These are phyloP conservation scores for Globisporangium megalacanthum DNA, from an alignment of 352 stramenopile genomes.

Conservation along the genomic window DNA sequence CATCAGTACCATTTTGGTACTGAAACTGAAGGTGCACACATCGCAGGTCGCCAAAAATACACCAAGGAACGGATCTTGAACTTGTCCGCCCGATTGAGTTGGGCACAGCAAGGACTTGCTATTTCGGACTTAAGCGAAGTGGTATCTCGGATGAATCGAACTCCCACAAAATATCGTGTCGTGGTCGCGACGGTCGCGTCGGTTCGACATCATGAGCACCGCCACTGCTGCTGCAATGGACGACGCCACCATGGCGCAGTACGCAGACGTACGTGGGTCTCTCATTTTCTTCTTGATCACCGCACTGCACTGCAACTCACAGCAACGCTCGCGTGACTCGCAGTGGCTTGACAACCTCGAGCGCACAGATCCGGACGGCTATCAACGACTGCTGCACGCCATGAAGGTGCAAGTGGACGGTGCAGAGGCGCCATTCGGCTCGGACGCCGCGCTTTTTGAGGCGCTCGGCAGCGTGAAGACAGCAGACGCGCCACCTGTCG, in stretches of 20 bases:
- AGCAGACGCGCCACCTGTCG: conserved; percentile 7
- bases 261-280: conserved; percentile 44
- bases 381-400: conserved; percentile 51
- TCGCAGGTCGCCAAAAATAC: too few species aligned
- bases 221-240: conserved; percentile 27
- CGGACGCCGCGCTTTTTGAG: conserved; percentile 42
- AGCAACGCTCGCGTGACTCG: neutral
- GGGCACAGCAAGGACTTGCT: too few species aligned
- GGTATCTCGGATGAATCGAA: too few species aligned
- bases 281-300: neutral
- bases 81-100: too few species aligned
- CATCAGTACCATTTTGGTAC: too few species aligned
- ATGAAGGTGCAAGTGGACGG: conserved; percentile 58
- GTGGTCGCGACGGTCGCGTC: too few species aligned
- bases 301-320: neutral
- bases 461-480: conserved; percentile 24
- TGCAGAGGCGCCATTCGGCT: conserved; percentile 15
- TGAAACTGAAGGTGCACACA: too few species aligned
- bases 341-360: conserved; percentile 74
- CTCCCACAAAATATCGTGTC: too few species aligned
- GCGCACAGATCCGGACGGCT: conserved; percentile 58
- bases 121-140: too few species aligned
- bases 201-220: too few species aligned
- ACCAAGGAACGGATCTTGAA: too few species aligned
- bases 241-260: conserved; percentile 63